Evolutionary conservation across 176 grass and related monocot species (phyloP), one percentile per base, ranked within the genome.

Genomic region (Lolium multiflorum): DNA sequence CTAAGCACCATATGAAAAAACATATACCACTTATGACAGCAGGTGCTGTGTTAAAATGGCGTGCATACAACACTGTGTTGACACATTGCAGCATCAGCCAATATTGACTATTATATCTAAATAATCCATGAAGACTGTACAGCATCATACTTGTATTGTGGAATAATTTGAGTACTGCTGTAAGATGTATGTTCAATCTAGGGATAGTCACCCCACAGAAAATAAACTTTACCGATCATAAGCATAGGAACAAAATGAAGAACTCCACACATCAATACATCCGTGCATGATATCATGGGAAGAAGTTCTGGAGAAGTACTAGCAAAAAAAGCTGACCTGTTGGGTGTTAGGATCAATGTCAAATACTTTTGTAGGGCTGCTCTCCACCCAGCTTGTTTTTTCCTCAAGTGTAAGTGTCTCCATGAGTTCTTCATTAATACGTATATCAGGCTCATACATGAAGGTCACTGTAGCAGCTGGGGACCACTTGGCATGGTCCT

Each of bases 401-500:
- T 99, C 94, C 4, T 91, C 90, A 28, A 96, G 80, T 22, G 89
- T 91, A 28, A 96, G 84, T 65, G 84, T 93, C 38, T 99, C 94
- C 94, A 96, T 96, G 46, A 96, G 20, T n/a, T 99, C 92, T 82
- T 99, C 87, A 74, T 93, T 94, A 79, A 99, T 93, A 76, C 81
- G 92, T 78, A 96, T 94, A 16, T 94, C 86, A 85, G 97, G 97
- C 69, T 99, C 97, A 78, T 96, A 99, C 94, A 99, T 94, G 89
- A 99, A 99, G 70, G 97, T 94, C 65, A 96, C 94, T 14, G 97
- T 96, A 80, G 97, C 94, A 57, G 92, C 92, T 73, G 97, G 92
- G 38, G 97, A 99, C 92, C 97, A 96, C 83, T 96, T 96, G 15
- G 97, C 97, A 67, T 99, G 94, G 46, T 99, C 97, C 85, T 99